Evolutionary conservation across 495 filamentous ascomycete genomes (phyloP).

Genomic region (Tuber indicum): DNA sequence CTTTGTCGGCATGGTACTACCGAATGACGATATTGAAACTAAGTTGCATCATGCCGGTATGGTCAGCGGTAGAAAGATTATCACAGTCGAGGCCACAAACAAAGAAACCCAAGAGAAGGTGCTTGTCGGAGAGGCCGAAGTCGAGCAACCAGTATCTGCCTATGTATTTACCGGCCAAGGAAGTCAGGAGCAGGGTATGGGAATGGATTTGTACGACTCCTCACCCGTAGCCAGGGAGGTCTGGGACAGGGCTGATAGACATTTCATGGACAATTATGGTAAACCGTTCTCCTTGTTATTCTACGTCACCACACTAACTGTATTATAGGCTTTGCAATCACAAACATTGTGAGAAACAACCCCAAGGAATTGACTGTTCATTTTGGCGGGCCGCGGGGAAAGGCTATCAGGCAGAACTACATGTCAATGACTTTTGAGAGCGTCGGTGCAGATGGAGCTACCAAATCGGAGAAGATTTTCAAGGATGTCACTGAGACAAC

Average conservation of each 20-base stretch:
- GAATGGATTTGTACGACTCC: constrained; percentile 94
- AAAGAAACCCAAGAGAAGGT: constrained; percentile 94
- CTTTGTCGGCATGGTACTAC: constrained; percentile 94
- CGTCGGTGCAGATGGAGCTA: constrained; percentile 76
- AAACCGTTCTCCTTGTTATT: constrained; percentile 40
- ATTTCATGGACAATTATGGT: constrained; percentile 99
- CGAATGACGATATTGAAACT: constrained; percentile 88
- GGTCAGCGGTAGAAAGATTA: constrained; percentile 96
- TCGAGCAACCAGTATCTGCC: constrained; percentile 93
- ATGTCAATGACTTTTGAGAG: constrained; percentile 99
- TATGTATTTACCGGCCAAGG: constrained; percentile 99
- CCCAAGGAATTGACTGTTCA: constrained; percentile 98
- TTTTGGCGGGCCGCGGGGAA: constrained; percentile 93
- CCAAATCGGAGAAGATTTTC: constrained; percentile 99
- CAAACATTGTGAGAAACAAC: constrained; percentile 98
- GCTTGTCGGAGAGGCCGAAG: constrained; percentile 87
- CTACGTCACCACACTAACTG: constrained; percentile 4
- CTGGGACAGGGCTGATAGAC: constrained; percentile 95
- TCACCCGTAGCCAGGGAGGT: constrained; percentile 92
- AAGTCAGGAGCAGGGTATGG: constrained; percentile 98
- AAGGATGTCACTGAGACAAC: constrained; percentile 90
- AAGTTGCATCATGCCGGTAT: constrained; percentile 95
- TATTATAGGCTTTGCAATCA: constrained; percentile 76
- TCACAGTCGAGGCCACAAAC: constrained; percentile 93
- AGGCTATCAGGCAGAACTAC: constrained; percentile 96